Evolutionary conservation across 2,329 filamentous ascomycete genomes (phyloP).

Genomic region (Fusarium globosum): DNA sequence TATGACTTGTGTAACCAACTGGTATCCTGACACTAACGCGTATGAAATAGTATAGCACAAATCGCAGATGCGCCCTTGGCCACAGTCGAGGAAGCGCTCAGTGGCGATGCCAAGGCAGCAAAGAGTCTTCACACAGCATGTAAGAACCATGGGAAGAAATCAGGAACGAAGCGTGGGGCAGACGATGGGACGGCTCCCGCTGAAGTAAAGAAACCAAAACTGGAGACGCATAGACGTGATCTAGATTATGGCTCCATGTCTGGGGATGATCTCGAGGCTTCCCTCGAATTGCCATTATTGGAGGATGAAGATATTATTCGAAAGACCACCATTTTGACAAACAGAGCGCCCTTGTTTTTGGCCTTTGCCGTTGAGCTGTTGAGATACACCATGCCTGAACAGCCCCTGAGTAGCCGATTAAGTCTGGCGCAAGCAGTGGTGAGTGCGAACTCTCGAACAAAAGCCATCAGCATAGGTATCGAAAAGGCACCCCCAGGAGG

Average conservation of each 20-base stretch:
- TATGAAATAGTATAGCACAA: slow-evolving; percentile 59
- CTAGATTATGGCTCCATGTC: slow-evolving; percentile 55
- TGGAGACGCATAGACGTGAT: slow-evolving; percentile 50
- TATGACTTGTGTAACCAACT: slow-evolving; percentile 45
- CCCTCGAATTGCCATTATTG: slow-evolving; percentile 68
- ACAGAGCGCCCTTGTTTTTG: slow-evolving; percentile 83
- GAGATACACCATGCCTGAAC: slow-evolving; percentile 85
- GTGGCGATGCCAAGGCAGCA: slow-evolving; percentile 60
- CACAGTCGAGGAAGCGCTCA: slow-evolving; percentile 58
- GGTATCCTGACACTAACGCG: not conserved
- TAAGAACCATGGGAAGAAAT: slow-evolving; percentile 61
- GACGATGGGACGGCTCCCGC: slow-evolving; percentile 25
- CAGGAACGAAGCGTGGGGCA: slow-evolving; percentile 46
- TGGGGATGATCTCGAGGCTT: slow-evolving; percentile 70
- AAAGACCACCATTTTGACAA: slow-evolving; percentile 72
- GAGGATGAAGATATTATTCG: slow-evolving; percentile 70
- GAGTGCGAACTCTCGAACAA: slow-evolving; percentile 81
- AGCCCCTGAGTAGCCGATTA: slow-evolving; percentile 84
- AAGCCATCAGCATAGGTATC: slow-evolving; percentile 80
- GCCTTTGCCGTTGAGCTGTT: slow-evolving; percentile 81
- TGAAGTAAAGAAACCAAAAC: slow-evolving; percentile 47
- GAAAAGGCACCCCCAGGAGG: slow-evolving; percentile 73
- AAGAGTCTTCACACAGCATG: slow-evolving; percentile 65
- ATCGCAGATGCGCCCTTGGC: slow-evolving; percentile 62
- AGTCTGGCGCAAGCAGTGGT: slow-evolving; percentile 88